phyloP scores from a whole-genome alignment of 2,329 filamentous ascomycete genomes.

The Fusarium xyrophilum region DNA sequence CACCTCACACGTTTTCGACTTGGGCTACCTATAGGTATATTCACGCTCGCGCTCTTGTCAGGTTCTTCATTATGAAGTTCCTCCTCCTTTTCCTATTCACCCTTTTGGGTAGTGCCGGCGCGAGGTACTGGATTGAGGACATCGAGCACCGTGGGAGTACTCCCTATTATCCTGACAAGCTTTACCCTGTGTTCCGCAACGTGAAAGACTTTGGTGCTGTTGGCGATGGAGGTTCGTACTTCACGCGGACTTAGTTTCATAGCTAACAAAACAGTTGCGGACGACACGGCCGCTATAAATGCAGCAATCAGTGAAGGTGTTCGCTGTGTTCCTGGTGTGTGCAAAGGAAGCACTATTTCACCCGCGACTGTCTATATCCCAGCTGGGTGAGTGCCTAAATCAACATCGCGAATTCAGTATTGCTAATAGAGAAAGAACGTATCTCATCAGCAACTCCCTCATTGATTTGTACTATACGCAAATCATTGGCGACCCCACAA shows the following conservation, averaged over 20 bases:
- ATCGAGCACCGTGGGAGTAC: slow-evolving; percentile 40
- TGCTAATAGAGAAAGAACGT: slow-evolving; percentile 56
- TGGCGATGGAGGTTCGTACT: slow-evolving; percentile 40
- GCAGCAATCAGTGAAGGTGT: slow-evolving; percentile 39
- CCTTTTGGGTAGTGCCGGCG: slow-evolving; percentile 9
- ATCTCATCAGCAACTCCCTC: slow-evolving; percentile 73
- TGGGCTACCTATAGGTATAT: neutral
- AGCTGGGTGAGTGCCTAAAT: slow-evolving; percentile 43
- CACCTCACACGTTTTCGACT: neutral
- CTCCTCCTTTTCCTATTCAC: slow-evolving; percentile 11
- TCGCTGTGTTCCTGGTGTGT: slow-evolving; percentile 37
- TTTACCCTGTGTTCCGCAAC: slow-evolving; percentile 44
- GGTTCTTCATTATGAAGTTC: slow-evolving; percentile 27
- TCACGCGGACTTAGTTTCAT: neutral
- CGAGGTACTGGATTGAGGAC: slow-evolving; percentile 42
- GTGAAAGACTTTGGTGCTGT: slow-evolving; percentile 43
- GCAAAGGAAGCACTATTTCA: slow-evolving; percentile 45
- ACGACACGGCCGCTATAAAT: slow-evolving; percentile 42
- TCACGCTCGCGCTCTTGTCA: neutral
- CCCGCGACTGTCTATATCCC: slow-evolving; percentile 50
- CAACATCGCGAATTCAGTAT: slow-evolving; percentile 11
- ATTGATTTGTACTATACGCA: slow-evolving; percentile 81
- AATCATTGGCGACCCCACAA: slow-evolving; percentile 72
- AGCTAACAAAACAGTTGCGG: slow-evolving; percentile 30
- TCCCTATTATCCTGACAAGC: slow-evolving; percentile 41